Evolutionary conservation across 2,329 filamentous ascomycete genomes (phyloP), one percentile per base, ranked within the genome.

Genomic region (Stagonosporopsis tanaceti): DNA sequence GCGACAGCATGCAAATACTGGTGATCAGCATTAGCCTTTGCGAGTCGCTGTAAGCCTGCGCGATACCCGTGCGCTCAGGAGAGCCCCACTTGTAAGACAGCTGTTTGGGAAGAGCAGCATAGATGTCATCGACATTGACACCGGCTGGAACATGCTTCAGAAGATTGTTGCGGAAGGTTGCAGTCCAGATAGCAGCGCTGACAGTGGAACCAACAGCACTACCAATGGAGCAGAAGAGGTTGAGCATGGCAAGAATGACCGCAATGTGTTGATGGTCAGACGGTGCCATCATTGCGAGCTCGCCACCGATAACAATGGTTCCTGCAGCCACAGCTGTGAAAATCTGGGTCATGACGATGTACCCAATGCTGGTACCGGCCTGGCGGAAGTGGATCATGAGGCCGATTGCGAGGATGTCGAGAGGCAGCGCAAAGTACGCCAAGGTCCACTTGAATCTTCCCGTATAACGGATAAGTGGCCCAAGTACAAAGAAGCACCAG

Each of bases 161-260:
- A n/a, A 88, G 77, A 14, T 81, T 81, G 15, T 78, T 70, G 9
- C 80, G 81, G 62, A 89, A 83, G 1, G 82, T 81, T 50, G 81
- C 79, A 0, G 83, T 85, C 86, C 87, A 90, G 60, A 90, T 84
- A 4, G 87, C 85, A 0, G 82, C 82, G 0, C 86, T 82, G 37
- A 89, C 80, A 2, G 86, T 81, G 12, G 57, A 64, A n/a, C 73
- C 72, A 15, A 69, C 65, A 1, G 72, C 69, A 32, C 66, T 67
- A 35, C 73, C 88, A 57, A 89, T 81, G 57, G 82, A 83, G 63
- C 83, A 80, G 40, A 86, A 84, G 11, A 89, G 81, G n/a, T 83
- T 80, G 46, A 87, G 79, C 57, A 90, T 78, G 6, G 65, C 65
- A 32, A 68, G 56, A 20, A 65, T 57, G 42, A 64, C 59, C 3